A percentile compares a stretch with the other conserved stretches of the same genome.
Evolutionary conservation across 1,139 yeast species (phyloP).

Genomic region (Lodderomyces metapsilosis): DNA sequence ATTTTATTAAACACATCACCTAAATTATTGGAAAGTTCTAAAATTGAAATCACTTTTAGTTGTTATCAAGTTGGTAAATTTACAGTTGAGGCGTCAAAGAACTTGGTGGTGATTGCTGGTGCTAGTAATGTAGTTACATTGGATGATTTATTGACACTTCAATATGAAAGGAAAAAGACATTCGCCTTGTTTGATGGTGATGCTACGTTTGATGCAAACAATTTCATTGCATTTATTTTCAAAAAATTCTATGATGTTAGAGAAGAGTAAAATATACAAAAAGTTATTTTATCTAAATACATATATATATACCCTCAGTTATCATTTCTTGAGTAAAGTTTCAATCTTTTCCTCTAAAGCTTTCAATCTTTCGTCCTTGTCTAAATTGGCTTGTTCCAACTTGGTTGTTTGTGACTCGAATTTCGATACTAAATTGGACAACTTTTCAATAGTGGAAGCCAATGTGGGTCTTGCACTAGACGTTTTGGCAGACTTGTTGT

Average conservation of each 20-base stretch:
- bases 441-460: conserved; percentile 66
- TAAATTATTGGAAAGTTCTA: conserved; percentile 52
- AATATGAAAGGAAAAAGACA: conserved; percentile 55
- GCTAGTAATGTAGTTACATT: conserved; percentile 55
- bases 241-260: conserved; percentile 63
- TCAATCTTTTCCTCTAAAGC: conserved; percentile 44
- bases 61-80: conserved; percentile 75
- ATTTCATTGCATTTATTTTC: conserved; percentile 66
- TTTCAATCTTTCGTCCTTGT: conserved; percentile 60
- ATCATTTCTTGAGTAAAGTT: conserved; percentile 30
- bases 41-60: conserved; percentile 71
- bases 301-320: not conserved
- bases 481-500: conserved; percentile 1
- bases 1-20: conserved; percentile 52
- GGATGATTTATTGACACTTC: conserved; percentile 68
- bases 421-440: conserved; percentile 53
- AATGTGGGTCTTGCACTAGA: conserved; percentile 53
- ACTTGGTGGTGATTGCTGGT: conserved; percentile 47
- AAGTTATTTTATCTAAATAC: conserved; percentile 1
- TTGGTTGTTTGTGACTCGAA: conserved; percentile 55
- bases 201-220: conserved; percentile 65
- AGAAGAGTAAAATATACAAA: conserved; percentile 22
- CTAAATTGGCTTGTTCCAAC: conserved; percentile 52
- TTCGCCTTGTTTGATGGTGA: conserved; percentile 61
- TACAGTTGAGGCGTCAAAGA: conserved; percentile 60